phyloP scores from a whole-genome alignment of 1,284 basidiomycete species.

The Xerocomus nothofagi region DNA sequence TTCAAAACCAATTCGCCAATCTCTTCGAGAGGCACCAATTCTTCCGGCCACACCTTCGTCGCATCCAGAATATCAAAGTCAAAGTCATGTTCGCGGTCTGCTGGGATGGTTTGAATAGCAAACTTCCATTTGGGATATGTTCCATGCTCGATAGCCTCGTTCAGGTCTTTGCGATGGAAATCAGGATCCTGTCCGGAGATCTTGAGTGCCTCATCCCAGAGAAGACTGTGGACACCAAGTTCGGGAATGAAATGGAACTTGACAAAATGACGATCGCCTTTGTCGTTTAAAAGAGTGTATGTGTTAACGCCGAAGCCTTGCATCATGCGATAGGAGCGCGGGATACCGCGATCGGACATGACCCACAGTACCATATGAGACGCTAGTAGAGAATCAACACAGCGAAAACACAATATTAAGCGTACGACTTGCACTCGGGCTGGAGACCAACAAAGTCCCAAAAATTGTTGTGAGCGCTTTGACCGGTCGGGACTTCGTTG shows the following conservation, averaged over 20 bases:
- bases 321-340: constrained; percentile 83
- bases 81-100: constrained; percentile 67
- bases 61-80: constrained; percentile 85
- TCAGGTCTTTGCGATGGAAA: constrained; percentile 79
- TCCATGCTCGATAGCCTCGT: constrained; percentile 73
- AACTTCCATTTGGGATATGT: constrained; percentile 74
- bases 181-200: constrained; percentile 80
- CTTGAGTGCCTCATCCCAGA: constrained; percentile 87
- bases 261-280: constrained; percentile 72
- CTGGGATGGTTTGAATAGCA: constrained; percentile 71
- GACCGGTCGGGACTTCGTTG: constrained; percentile 66
- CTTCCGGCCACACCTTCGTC: constrained; percentile 83
- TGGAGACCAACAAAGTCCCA: constrained; percentile 78
- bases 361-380: constrained; percentile 83
- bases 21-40: constrained; percentile 70
- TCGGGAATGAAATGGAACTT: constrained; percentile 86
- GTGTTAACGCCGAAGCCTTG: constrained; percentile 87
- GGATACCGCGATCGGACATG: constrained; percentile 80
- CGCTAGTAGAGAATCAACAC: constrained; percentile 39
- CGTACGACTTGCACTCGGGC: constrained; percentile 50
- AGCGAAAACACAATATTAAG: neutral
- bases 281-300: constrained; percentile 66
- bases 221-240: constrained; percentile 77
- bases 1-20: constrained; percentile 78
- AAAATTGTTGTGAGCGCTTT: constrained; percentile 78